Evolutionary conservation across 805 yeast genomes (phyloP), one percentile per base, ranked within the genome.

Genomic region (Lipomyces kockii): DNA sequence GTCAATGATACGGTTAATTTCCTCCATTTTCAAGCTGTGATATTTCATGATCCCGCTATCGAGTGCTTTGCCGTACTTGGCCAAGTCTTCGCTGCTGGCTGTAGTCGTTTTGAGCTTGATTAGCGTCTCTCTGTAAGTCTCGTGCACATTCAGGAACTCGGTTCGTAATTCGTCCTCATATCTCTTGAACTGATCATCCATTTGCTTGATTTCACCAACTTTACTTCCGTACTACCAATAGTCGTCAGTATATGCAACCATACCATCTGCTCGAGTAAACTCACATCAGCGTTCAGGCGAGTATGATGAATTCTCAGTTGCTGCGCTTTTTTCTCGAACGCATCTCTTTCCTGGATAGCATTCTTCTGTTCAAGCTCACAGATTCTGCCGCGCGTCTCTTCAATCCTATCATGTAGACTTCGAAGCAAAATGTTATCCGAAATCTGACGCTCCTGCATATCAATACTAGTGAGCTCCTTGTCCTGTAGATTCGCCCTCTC

Each of bases 1-100:
- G 73, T 91, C 95, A 57, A 95, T 82, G 43, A 92, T 89, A 67
- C 89, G 82, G 79, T 95, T 95, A 73, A 94, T 92, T 73, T 92
- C 97, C 73, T 87, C 87, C 99, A 95, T 95, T 76, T 95, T 95
- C 67, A 89, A 79, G 66, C 91, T 85, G 77, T 95, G 99, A 76
- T 87, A 94, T 74, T 88, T 88, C 97, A 95, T 93, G 59, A 95
- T 94, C 0, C 98, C 97, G 70, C 86, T 86, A 75, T 95, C 99
- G 58, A 96, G 82, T 0, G 97, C 97, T 73, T 87, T 91, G 11
- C 91, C 85, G 75, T 92, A 92, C 1, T 90, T 89, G 8, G 83
- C 88, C 58, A 95, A 80, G 78, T 95, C 99, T 63, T 90, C 91
- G 4, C 90, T 87, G 20, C 91, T 89, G 54, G 91, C 84, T 25